Evolutionary conservation across 495 filamentous ascomycete genomes (phyloP).

Genomic region (Talaromyces ruber): DNA sequence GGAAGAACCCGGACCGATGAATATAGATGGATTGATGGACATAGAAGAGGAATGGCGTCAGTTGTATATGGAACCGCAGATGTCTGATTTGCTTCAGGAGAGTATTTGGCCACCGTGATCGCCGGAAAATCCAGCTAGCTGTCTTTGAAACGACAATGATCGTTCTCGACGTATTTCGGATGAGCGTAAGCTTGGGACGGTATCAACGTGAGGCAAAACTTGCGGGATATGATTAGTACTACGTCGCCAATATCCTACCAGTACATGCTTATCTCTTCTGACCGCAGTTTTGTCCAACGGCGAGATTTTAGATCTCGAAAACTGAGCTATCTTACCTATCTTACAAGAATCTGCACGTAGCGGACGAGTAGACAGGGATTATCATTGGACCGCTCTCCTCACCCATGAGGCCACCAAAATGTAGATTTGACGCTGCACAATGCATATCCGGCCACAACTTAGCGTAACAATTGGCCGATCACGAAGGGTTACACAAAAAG

Average conservation of each 20-base stretch:
- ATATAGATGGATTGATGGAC: conserved; percentile 31
- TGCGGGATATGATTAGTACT: too few species aligned
- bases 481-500: not conserved
- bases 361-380: too few species aligned
- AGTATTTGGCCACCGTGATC: conserved; percentile 29
- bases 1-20: conserved; percentile 31
- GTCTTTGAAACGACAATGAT: too few species aligned
- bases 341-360: too few species aligned
- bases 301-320: too few species aligned
- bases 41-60: conserved; percentile 42
- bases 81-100: conserved; percentile 37
- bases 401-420: not conserved
- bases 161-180: too few species aligned
- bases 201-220: too few species aligned
- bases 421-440: not conserved
- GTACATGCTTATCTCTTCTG: too few species aligned
- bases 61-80: conserved; percentile 38
- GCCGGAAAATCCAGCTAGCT: too few species aligned
- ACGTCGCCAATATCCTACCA: too few species aligned
- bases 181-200: not conserved
- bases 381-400: not conserved
- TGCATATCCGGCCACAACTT: not conserved
- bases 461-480: not conserved
- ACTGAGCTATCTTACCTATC: too few species aligned
- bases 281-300: too few species aligned